Percentiles rank a stretch among this genome's conserved stretches.
phyloP scores from a whole-genome alignment of 768 basidiomycete species.

The Paxillus involutus region DNA sequence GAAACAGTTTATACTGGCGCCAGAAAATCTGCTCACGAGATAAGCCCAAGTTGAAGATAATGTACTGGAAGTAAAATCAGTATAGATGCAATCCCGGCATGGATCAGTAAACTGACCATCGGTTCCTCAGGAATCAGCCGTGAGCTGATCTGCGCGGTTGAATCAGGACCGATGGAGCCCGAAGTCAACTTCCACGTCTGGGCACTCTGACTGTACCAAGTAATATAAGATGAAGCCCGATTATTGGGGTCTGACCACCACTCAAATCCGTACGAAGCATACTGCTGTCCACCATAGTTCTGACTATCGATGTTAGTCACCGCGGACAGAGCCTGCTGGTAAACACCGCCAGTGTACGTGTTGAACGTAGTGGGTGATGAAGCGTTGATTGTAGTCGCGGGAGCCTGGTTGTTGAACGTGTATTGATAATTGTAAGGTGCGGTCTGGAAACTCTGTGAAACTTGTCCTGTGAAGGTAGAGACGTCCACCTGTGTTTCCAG shows the following conservation, averaged over 20 bases:
- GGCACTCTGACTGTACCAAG: conserved; percentile 72
- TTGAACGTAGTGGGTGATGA: conserved; percentile 54
- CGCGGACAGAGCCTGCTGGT: conserved; percentile 76
- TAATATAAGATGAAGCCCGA: conserved; percentile 72
- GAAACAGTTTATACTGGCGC: neutral
- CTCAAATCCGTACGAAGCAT: conserved; percentile 72
- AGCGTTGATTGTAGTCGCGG: conserved; percentile 56
- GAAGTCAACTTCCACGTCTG: conserved; percentile 74
- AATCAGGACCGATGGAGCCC: conserved; percentile 66
- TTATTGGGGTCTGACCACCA: conserved; percentile 74
- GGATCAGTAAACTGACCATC: conserved; percentile 58
- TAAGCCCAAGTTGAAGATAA: conserved; percentile 86
- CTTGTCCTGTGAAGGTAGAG: conserved; percentile 51
- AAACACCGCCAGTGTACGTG: conserved; percentile 65
- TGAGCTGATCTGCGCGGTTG: conserved; percentile 52
- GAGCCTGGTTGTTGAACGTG: conserved; percentile 51
- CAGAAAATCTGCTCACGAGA: conserved; percentile 42
- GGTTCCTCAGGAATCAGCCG: conserved; percentile 87
- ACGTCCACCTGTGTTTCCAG: conserved; percentile 79
- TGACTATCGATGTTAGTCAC: conserved; percentile 53
- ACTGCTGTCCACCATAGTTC: conserved; percentile 57
- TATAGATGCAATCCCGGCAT: neutral
- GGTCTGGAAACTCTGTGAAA: conserved; percentile 78
- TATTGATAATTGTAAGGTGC: conserved; percentile 80
- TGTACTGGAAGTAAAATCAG: conserved; percentile 47